phyloP scores from a whole-genome alignment of 768 basidiomycete species.

The Albatrellus ellisii region DNA sequence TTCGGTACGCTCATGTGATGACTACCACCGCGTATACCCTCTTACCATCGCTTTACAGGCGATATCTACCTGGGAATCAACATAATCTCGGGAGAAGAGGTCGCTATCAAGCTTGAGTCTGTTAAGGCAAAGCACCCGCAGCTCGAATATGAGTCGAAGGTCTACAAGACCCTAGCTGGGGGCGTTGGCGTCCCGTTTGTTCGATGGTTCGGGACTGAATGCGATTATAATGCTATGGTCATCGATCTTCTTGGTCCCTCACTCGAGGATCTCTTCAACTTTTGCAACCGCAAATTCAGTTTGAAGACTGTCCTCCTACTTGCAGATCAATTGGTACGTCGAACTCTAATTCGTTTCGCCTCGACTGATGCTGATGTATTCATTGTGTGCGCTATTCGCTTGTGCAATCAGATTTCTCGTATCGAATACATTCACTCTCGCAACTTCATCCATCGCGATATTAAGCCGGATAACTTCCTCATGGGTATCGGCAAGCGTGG shows the following conservation, averaged over 20 bases:
- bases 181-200: slow-evolving; percentile 99
- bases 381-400: too few species aligned
- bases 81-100: slow-evolving; percentile 99
- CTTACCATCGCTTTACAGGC: slow-evolving; percentile 31
- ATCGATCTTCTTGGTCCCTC: slow-evolving; percentile 90
- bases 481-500: slow-evolving; percentile 99
- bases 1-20: slow-evolving; percentile 55
- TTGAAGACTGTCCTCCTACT: slow-evolving; percentile 95
- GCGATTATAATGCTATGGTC: slow-evolving; percentile 99
- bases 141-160: slow-evolving; percentile 95
- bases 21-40: not conserved
- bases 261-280: slow-evolving; percentile 86
- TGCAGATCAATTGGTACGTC: slow-evolving; percentile 86
- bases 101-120: slow-evolving; percentile 99
- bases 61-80: slow-evolving; percentile 99
- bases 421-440: slow-evolving; percentile 99
- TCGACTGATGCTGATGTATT: slow-evolving; percentile 4
- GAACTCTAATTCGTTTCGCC: not conserved
- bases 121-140: slow-evolving; percentile 99
- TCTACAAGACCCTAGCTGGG: slow-evolving; percentile 95
- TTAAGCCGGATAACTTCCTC: slow-evolving; percentile 99
- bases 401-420: slow-evolving; percentile 96
- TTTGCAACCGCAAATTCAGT: slow-evolving; percentile 94
- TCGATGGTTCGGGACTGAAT: slow-evolving; percentile 88
- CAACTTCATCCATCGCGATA: slow-evolving; percentile 95